These are phyloP conservation scores for Neurospora sp. DNA, from an alignment of 495 filamentous ascomycete species.

Conservation along the genomic window DNA sequence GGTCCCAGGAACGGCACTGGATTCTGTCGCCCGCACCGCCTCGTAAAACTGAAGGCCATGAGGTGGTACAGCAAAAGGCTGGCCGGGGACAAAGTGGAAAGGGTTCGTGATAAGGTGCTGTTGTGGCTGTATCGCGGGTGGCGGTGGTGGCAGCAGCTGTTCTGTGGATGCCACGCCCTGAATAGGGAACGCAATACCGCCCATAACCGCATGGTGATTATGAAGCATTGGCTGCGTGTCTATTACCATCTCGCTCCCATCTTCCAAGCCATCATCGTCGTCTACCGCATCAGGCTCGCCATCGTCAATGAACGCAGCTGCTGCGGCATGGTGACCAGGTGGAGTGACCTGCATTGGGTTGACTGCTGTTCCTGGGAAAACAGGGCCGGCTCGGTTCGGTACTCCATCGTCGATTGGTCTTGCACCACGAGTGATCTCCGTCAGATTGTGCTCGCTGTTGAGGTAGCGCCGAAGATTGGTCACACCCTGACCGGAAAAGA, in stretches of 20 bases:
- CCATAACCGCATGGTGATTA: background rate
- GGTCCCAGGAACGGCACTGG: background rate
- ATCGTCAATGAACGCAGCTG: conserved; percentile 20
- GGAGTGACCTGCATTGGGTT: background rate
- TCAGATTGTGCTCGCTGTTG: conserved; percentile 41
- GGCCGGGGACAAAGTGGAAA: conserved; percentile 11
- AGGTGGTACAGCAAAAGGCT: conserved; percentile 4
- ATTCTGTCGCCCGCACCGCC: background rate
- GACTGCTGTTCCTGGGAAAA: background rate
- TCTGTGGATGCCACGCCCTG: background rate
- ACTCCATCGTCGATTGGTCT: background rate
- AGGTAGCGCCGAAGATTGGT: conserved; percentile 64
- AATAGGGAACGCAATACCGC: background rate
- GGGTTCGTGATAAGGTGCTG: conserved; percentile 2
- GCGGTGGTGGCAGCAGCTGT: conserved; percentile 2
- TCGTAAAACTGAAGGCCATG: background rate
- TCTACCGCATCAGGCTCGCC: conserved; percentile 27
- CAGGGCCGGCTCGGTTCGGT: background rate
- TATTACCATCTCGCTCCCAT: conserved; percentile 33
- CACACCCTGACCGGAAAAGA: conserved; percentile 88
- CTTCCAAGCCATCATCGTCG: conserved; percentile 33
- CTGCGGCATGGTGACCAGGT: conserved; percentile 12
- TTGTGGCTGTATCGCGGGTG: conserved; percentile 1
- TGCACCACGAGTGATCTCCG: background rate
- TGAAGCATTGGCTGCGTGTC: conserved; percentile 20